Evolutionary conservation across 2,329 filamentous ascomycete genomes (phyloP).

Genomic region (Scleromitrula shiraiana): DNA sequence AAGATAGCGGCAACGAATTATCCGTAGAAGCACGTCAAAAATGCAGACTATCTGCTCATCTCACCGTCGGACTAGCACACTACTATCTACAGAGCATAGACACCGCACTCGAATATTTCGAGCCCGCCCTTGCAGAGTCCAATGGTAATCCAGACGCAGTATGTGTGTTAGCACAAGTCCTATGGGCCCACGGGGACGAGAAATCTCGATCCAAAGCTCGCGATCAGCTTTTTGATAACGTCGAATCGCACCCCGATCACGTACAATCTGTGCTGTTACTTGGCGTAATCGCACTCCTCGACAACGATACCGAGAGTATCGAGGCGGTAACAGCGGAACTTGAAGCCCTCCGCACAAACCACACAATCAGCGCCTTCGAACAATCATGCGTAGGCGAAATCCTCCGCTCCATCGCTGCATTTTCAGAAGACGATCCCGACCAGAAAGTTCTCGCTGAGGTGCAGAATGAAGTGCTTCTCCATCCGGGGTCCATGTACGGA

Average conservation of each 20-base stretch:
- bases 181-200: conserved; percentile 81
- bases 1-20: conserved; percentile 60
- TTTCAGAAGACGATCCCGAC: conserved; percentile 42
- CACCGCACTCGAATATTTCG: conserved; percentile 70
- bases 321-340: conserved; percentile 77
- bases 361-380: conserved; percentile 54
- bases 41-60: conserved; percentile 72
- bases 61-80: conserved; percentile 77
- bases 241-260: conserved; percentile 67
- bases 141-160: conserved; percentile 71
- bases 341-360: conserved; percentile 59
- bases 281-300: conserved; percentile 74
- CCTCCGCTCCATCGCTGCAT: conserved; percentile 62
- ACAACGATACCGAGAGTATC: conserved; percentile 69
- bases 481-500: conserved; percentile 68
- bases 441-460: conserved; percentile 54
- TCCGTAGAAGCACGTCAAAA: conserved; percentile 57
- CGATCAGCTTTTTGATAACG: conserved; percentile 69
- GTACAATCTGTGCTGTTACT: conserved; percentile 73
- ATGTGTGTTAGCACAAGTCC: conserved; percentile 79
- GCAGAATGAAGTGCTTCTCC: conserved; percentile 70
- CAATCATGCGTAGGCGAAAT: conserved; percentile 66
- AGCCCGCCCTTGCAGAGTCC: conserved; percentile 70
- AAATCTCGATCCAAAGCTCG: conserved; percentile 69
- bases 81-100: conserved; percentile 62